A percentile compares a stretch with the other conserved stretches of the same genome.
Evolutionary conservation across 2,329 filamentous ascomycete genomes (phyloP).

Genomic region (Corynespora cassiicola): DNA sequence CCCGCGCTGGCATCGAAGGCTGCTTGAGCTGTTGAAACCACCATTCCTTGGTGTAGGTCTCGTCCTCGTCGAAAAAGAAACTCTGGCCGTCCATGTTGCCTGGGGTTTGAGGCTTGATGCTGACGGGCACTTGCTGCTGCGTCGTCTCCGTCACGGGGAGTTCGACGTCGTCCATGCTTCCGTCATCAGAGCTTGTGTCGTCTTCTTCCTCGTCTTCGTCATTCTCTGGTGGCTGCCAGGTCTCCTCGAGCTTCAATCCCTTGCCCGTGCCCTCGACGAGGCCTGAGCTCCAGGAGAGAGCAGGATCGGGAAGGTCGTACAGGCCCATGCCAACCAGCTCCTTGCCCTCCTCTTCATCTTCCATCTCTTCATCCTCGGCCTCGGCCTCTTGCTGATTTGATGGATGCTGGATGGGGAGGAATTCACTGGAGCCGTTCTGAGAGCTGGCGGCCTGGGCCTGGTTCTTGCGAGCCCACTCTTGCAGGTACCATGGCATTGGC

Average conservation of each 20-base stretch:
- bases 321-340: constrained; percentile 83
- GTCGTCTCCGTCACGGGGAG: constrained; percentile 53
- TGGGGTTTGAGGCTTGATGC: constrained; percentile 33
- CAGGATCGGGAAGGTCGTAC: constrained; percentile 75
- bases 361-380: constrained; percentile 56
- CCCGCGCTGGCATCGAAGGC: constrained; percentile 44
- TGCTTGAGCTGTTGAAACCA: constrained; percentile 49
- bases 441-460: constrained; percentile 28
- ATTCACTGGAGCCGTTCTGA: constrained; percentile 47
- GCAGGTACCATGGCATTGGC: constrained; percentile 43
- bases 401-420: constrained; percentile 59
- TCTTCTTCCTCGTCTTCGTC: constrained; percentile 53
- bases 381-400: constrained; percentile 30
- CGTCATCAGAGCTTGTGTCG: constrained; percentile 56
- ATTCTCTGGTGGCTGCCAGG: constrained; percentile 70
- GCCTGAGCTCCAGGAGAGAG: constrained; percentile 59
- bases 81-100: constrained; percentile 48
- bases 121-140: constrained; percentile 29
- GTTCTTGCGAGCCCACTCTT: constrained; percentile 45
- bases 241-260: constrained; percentile 81
- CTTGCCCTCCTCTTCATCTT: constrained; percentile 68
- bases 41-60: constrained; percentile 47
- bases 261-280: constrained; percentile 65
- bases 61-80: constrained; percentile 49
- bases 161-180: constrained; percentile 52